phyloP scores from a whole-genome alignment of 495 filamentous ascomycete species.

The Penicillium atrosanguineum region DNA sequence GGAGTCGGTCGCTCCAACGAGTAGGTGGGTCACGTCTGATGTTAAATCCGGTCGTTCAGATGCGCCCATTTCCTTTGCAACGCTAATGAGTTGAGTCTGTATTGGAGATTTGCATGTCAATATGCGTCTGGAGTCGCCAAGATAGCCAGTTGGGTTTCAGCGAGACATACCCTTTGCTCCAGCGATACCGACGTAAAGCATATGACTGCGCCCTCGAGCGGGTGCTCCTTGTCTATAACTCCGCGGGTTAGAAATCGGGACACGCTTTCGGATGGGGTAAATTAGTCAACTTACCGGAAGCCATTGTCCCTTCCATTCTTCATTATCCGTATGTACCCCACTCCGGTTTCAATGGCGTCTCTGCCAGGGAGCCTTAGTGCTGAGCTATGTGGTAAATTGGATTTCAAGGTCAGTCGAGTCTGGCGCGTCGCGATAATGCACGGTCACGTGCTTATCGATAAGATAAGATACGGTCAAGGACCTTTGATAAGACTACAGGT shows the following conservation, averaged over 20 bases:
- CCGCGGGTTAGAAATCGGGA: conserved; percentile 8
- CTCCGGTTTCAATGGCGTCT: neutral
- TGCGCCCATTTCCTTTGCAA: conserved; percentile 81
- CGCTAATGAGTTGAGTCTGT: conserved; percentile 66
- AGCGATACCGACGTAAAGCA: conserved; percentile 87
- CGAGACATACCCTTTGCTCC: conserved; percentile 69
- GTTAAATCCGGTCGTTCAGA: conserved; percentile 87
- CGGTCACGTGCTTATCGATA: conserved; percentile 19
- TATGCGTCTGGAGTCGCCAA: neutral
- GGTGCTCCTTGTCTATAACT: conserved; percentile 51
- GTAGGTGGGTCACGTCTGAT: conserved; percentile 89
- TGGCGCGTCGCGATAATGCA: conserved; percentile 17
- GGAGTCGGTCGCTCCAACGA: conserved; percentile 83
- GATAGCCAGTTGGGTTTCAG: neutral
- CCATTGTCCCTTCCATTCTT: conserved; percentile 42
- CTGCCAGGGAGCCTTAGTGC: neutral
- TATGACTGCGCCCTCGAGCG: conserved; percentile 77
- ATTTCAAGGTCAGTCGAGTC: conserved; percentile 8
- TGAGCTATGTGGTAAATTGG: neutral
- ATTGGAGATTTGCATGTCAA: conserved; percentile 8
- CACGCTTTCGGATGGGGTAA: neutral
- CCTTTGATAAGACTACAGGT: too few species aligned
- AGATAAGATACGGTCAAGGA: neutral
- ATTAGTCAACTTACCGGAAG: conserved; percentile 30
- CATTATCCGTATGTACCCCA: conserved; percentile 31